Conservation (phyloP, 1,284 basidiomycete genomes). For the Earliella scabrosa region DNA sequence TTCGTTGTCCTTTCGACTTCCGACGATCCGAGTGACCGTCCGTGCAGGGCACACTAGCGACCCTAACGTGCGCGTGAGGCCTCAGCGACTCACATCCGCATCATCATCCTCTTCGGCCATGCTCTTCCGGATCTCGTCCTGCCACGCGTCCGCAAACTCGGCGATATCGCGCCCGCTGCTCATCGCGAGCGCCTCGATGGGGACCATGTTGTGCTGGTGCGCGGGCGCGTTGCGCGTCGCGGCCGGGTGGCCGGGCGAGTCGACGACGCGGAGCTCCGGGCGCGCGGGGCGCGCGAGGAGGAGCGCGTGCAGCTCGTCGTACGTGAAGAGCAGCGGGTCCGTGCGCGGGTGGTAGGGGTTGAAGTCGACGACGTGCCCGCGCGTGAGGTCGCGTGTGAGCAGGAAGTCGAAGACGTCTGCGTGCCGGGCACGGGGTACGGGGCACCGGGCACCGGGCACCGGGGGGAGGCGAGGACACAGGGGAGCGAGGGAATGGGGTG, state of each 20-base stretch:
- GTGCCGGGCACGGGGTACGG: constrained; percentile 1
- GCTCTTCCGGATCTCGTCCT: constrained; percentile 50
- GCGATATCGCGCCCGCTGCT: constrained; percentile 74
- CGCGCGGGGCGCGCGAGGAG: constrained; percentile 24
- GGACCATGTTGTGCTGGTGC: constrained; percentile 91
- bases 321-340: constrained; percentile 86
- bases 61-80: too few species aligned
- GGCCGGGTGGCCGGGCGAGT: constrained; percentile 70
- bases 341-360: constrained; percentile 88
- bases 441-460: not conserved
- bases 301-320: constrained; percentile 71
- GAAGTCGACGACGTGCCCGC: constrained; percentile 87
- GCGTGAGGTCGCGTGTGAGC: constrained; percentile 77
- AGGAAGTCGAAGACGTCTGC: constrained; percentile 88
- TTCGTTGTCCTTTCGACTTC: too few species aligned
- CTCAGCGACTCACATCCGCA: constrained; percentile 7
- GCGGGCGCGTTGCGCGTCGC: constrained; percentile 70
- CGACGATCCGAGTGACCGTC: too few species aligned
- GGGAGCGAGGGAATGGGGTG: not conserved
- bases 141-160: constrained; percentile 76
- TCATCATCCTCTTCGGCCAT: constrained; percentile 39
- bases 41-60: too few species aligned
- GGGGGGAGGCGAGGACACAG: not conserved
- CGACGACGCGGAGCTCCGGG: constrained; percentile 72
- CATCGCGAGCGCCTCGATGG: constrained; percentile 83